Conservation (phyloP, 192 early-diverging fungal species). For the Podochytrium sp. region DNA sequence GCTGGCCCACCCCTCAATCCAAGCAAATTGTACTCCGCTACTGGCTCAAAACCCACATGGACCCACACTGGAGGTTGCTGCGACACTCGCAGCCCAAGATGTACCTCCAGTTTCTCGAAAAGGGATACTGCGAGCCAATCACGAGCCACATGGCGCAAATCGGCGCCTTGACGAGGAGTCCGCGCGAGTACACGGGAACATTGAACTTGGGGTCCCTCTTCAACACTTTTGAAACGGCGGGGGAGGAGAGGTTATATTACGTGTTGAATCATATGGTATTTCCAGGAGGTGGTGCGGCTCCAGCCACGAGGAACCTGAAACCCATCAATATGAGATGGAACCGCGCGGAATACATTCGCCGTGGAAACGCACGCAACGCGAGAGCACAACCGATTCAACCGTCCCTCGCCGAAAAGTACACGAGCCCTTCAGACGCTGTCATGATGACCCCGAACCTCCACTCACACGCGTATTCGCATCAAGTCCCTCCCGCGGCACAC, state of each 20-base stretch:
- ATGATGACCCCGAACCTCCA: background rate
- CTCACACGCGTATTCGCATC: background rate
- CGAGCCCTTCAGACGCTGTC: background rate
- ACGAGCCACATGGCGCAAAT: background rate
- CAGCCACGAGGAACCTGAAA: too few species aligned
- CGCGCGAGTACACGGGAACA: background rate
- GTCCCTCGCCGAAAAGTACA: background rate
- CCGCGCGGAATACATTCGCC: background rate
- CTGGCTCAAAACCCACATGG: slow-evolving; percentile 2
- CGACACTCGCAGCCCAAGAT: background rate
- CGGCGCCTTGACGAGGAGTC: background rate
- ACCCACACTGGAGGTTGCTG: background rate
- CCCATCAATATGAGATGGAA: background rate
- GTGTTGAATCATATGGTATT: slow-evolving; percentile 8
- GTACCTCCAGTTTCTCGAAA: background rate
- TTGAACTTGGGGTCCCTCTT: background rate
- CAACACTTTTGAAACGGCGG: background rate
- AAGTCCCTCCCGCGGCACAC: background rate
- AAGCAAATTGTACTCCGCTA: slow-evolving; percentile 8
- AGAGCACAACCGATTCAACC: background rate
- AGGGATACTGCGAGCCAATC: slow-evolving; percentile 24
- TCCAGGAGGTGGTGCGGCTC: background rate
- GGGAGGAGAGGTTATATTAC: slow-evolving; percentile 15
- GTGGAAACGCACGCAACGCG: background rate
- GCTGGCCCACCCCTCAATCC: background rate